Percentiles rank a stretch among this genome's conserved stretches.
These are phyloP conservation scores for Scheffersomyces amazonensis DNA, from an alignment of 805 yeast species.

Conservation along the genomic window DNA sequence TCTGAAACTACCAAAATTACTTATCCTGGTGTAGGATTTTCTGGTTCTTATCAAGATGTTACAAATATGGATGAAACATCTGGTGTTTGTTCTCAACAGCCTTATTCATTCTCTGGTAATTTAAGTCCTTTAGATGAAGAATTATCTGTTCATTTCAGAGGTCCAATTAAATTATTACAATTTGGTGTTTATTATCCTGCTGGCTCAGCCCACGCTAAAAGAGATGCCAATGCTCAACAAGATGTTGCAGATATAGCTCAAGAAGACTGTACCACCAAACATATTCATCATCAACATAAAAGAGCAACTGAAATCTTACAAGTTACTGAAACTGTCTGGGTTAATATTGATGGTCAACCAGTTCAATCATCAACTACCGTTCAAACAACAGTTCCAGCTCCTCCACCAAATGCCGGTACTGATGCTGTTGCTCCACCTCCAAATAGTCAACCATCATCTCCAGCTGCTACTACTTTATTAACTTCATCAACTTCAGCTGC, in stretches of 20 bases:
- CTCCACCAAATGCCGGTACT: conserved; percentile 16
- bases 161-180: conserved; percentile 75
- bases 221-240: conserved; percentile 16
- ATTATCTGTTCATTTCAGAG: conserved; percentile 85
- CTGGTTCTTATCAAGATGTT: conserved; percentile 81
- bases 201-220: conserved; percentile 39
- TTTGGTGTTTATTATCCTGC: conserved; percentile 87
- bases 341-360: conserved; percentile 56
- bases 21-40: conserved; percentile 74
- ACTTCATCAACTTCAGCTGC: conserved; percentile 20
- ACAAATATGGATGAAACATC: conserved; percentile 69
- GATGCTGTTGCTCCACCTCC: conserved; percentile 11
- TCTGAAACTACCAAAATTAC: conserved; percentile 61
- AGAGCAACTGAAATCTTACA: conserved; percentile 64
- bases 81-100: conserved; percentile 66
- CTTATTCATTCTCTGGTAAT: conserved; percentile 62
- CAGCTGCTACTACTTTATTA: conserved; percentile 20
- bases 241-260: conserved; percentile 19
- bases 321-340: conserved; percentile 77
- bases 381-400: conserved; percentile 4
- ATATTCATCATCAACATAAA: conserved; percentile 48
- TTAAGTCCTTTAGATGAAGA: conserved; percentile 84
- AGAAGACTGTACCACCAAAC: conserved; percentile 47
- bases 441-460: conserved; percentile 5
- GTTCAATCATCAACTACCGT: conserved; percentile 20